A percentile compares a stretch with the other conserved stretches of the same genome.
phyloP scores from a whole-genome alignment of 2,329 filamentous ascomycete genomes.

The Lojkania enalia region DNA sequence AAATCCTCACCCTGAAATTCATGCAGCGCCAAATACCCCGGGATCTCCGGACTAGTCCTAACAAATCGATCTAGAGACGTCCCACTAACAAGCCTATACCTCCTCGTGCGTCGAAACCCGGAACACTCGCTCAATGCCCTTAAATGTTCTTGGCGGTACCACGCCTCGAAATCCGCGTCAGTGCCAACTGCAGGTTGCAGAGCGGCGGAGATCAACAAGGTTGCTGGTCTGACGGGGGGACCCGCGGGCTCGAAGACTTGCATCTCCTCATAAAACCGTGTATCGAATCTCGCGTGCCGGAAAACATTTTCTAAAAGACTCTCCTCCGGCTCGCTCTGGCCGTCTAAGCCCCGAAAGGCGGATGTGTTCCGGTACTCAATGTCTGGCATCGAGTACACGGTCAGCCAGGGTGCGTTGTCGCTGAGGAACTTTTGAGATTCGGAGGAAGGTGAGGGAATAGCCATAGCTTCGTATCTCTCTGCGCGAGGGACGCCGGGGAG shows the following conservation, averaged over 20 bases:
- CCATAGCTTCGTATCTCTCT: constrained; percentile 26
- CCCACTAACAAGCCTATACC: constrained; percentile 21
- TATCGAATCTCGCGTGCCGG: constrained; percentile 31
- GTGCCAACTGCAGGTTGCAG: constrained; percentile 7
- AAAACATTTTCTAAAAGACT: constrained; percentile 27
- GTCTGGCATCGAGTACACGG: constrained; percentile 33
- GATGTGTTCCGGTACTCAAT: constrained; percentile 20
- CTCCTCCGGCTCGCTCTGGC: constrained; percentile 23
- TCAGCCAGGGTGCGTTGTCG: constrained; percentile 26
- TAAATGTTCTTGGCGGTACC: constrained; percentile 29
- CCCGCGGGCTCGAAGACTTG: constrained; percentile 1
- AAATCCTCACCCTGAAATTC: constrained; percentile 28
- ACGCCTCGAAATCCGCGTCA: constrained; percentile 22
- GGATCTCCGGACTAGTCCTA: constrained; percentile 11
- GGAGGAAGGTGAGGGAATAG: not conserved
- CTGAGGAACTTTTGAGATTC: not conserved
- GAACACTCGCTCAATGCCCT: constrained; percentile 10
- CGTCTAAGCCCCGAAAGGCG: constrained; percentile 29
- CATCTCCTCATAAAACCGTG: constrained; percentile 27
- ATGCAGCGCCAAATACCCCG: constrained; percentile 25
- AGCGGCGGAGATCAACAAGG: constrained; percentile 18
- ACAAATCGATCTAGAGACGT: constrained; percentile 25
- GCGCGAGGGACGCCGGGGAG: constrained; percentile 29
- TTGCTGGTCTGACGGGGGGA: constrained; percentile 6
- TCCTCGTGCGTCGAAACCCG: constrained; percentile 25